A percentile compares a stretch with the other conserved stretches of the same genome.
phyloP scores from a whole-genome alignment of 495 filamentous ascomycete genomes.

The Aspergillus conjunctus region DNA sequence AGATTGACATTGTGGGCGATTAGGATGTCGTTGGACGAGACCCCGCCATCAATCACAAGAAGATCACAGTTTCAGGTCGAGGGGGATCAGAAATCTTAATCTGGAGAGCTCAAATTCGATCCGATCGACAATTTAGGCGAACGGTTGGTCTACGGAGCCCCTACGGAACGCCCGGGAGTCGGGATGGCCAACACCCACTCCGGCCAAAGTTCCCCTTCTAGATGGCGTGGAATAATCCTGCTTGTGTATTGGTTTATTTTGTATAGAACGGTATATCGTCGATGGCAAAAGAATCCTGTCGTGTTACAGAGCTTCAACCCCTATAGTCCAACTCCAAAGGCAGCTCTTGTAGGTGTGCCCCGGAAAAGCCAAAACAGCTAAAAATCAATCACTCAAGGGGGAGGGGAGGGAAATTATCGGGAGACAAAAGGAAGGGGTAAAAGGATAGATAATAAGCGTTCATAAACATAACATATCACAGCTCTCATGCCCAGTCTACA shows the following conservation, averaged over 20 bases:
- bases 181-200: too few relatives aligned
- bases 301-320: conserved; percentile 23
- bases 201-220: too few relatives aligned
- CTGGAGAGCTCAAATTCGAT: background rate
- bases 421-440: conserved; percentile 7
- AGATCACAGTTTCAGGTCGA: background rate
- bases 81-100: background rate
- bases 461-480: conserved; percentile 20
- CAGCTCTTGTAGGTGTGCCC: conserved; percentile 12
- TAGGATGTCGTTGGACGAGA: background rate
- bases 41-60: background rate
- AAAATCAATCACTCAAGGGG: conserved; percentile 4
- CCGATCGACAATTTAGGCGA: background rate
- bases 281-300: conserved; percentile 4
- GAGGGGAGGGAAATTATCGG: background rate
- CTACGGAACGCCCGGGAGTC: too few relatives aligned
- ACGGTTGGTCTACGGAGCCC: too few relatives aligned
- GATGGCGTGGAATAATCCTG: background rate
- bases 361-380: conserved; percentile 1
- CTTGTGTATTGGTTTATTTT: conserved; percentile 13
- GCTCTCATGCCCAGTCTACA: conserved; percentile 28
- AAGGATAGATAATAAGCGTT: conserved; percentile 15
- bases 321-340: conserved; percentile 16
- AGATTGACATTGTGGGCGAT: conserved; percentile 4
- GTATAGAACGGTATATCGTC: conserved; percentile 16